phyloP scores from a whole-genome alignment of 169 alveolate genomes.

The Cryptosporidium ubiquitum region DNA sequence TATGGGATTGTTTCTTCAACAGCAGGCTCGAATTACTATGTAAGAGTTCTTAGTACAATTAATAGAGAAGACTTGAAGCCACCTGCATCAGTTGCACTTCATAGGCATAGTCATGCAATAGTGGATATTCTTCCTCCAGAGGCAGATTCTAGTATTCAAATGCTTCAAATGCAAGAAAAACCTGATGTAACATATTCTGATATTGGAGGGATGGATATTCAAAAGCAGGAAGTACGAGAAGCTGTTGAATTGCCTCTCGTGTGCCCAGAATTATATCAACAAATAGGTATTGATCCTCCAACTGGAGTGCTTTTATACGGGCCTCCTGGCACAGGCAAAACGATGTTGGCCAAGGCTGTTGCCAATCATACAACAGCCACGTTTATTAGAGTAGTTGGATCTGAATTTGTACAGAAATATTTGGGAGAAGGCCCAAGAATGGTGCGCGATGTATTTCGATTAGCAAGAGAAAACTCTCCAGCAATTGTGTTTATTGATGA shows the following conservation, averaged over 20 bases:
- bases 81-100: slow-evolving; percentile 98
- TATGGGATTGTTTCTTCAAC: slow-evolving; percentile 97
- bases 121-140: slow-evolving; percentile 99
- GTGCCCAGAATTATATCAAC: slow-evolving; percentile 97
- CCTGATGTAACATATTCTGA: slow-evolving; percentile 99
- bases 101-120: slow-evolving; percentile 97
- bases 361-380: slow-evolving; percentile 98
- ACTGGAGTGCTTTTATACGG: slow-evolving; percentile 98
- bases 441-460: slow-evolving; percentile 98
- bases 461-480: slow-evolving; percentile 97
- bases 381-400: slow-evolving; percentile 97
- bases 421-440: slow-evolving; percentile 99
- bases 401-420: slow-evolving; percentile 99
- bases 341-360: slow-evolving; percentile 99
- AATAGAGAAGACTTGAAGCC: slow-evolving; percentile 98
- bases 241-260: slow-evolving; percentile 99
- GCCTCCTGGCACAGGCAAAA: slow-evolving; percentile 99
- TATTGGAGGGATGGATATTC: slow-evolving; percentile 98
- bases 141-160: slow-evolving; percentile 97
- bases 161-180: slow-evolving; percentile 96
- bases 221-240: slow-evolving; percentile 98
- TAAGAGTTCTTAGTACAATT: slow-evolving; percentile 96
- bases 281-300: slow-evolving; percentile 99
- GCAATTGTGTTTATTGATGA: slow-evolving; percentile 98
- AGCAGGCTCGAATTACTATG: slow-evolving; percentile 97